A percentile compares a stretch with the other conserved stretches of the same genome.
These are phyloP conservation scores for Aspergillus intermedius DNA, from an alignment of 2,329 filamentous ascomycete species.

Conservation along the genomic window DNA sequence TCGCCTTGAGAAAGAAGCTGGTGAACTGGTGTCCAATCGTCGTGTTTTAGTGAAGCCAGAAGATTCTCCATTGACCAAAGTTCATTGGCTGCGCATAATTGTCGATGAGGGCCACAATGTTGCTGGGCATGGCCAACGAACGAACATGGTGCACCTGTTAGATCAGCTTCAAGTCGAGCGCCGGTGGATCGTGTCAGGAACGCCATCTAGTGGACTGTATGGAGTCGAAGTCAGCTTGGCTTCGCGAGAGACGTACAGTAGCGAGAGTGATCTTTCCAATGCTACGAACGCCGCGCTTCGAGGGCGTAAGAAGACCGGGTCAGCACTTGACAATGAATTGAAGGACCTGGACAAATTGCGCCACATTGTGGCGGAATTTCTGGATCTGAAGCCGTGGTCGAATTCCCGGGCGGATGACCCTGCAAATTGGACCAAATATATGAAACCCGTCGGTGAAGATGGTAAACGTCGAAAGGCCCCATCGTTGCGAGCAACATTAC, in stretches of 20 bases:
- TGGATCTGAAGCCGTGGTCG: slow-evolving; percentile 73
- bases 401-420: slow-evolving; percentile 55
- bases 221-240: slow-evolving; percentile 61
- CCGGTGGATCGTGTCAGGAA: slow-evolving; percentile 86
- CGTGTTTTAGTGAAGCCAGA: slow-evolving; percentile 42
- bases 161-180: slow-evolving; percentile 56
- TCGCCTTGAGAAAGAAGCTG: slow-evolving; percentile 64
- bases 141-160: slow-evolving; percentile 51
- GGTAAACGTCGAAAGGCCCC: slow-evolving; percentile 42
- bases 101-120: slow-evolving; percentile 89
- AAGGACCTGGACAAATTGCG: slow-evolving; percentile 63
- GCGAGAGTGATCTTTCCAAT: slow-evolving; percentile 29
- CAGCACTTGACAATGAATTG: slow-evolving; percentile 47
- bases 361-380: slow-evolving; percentile 60
- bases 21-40: slow-evolving; percentile 45
- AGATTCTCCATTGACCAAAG: slow-evolving; percentile 56
- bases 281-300: slow-evolving; percentile 26
- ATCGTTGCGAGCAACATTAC: slow-evolving; percentile 60
- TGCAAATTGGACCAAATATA: slow-evolving; percentile 66
- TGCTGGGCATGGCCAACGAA: slow-evolving; percentile 58
- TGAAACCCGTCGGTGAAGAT: slow-evolving; percentile 55
- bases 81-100: slow-evolving; percentile 84
- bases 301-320: slow-evolving; percentile 30
- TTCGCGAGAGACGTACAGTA: slow-evolving; percentile 31
- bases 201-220: slow-evolving; percentile 75